A percentile compares a stretch with the other conserved stretches of the same genome.
Conservation (phyloP, 441 rosid species). For the Pelargonium fulgidum region DNA sequence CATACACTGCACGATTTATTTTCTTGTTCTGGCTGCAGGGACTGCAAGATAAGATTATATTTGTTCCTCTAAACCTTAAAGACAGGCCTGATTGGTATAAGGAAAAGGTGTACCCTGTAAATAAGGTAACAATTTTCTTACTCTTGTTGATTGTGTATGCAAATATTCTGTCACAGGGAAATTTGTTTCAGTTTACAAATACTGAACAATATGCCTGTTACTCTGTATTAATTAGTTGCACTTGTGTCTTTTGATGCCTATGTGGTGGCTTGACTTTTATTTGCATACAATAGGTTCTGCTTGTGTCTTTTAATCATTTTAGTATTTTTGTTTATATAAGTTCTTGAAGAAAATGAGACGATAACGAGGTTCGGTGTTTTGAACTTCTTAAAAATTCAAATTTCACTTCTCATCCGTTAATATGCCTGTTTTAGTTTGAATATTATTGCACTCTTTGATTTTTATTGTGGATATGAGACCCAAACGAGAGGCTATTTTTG, state of each 20-base stretch:
- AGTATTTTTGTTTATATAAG: not conserved
- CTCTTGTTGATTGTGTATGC: not conserved
- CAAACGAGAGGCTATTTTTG: not conserved
- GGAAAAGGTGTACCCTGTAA: conserved; percentile 43
- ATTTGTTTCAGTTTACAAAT: too few species aligned
- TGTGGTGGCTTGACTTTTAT: too few species aligned
- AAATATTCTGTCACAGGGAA: too few species aligned
- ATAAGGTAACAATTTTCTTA: conserved; percentile 32
- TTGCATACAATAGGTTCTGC: not conserved
- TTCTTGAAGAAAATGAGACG: not conserved
- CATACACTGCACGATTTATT: not conserved
- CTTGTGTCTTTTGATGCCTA: too few species aligned
- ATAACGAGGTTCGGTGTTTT: not conserved
- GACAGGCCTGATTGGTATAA: conserved; percentile 53
- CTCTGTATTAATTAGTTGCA: too few species aligned
- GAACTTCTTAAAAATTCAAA: too few species aligned
- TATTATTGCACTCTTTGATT: not conserved
- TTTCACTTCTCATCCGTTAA: too few species aligned
- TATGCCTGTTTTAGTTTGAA: too few species aligned
- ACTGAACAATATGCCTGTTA: too few species aligned
- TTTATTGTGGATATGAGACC: not conserved
- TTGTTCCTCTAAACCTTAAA: conserved; percentile 36
- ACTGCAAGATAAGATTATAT: conserved; percentile 38
- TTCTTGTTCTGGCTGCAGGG: conserved; percentile 31
- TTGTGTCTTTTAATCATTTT: not conserved